phyloP scores from a whole-genome alignment of 306 rosid species.

The Chamaecrista fasciculata region DNA sequence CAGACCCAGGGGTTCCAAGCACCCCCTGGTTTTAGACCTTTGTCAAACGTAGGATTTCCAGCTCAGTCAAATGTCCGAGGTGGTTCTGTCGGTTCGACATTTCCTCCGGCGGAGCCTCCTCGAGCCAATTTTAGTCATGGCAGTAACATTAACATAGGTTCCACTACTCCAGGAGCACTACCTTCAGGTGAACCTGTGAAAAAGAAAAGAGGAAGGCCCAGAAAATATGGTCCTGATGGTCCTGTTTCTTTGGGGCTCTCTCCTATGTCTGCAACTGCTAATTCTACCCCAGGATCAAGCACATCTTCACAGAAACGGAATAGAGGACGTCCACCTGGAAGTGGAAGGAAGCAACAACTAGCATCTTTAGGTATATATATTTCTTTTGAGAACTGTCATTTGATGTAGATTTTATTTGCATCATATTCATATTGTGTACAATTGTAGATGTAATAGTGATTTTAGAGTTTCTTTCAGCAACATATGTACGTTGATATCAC shows the following conservation, averaged over 20 bases:
- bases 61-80: conserved; percentile 58
- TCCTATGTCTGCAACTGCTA: conserved; percentile 63
- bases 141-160: conserved; percentile 34
- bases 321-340: conserved; percentile 89
- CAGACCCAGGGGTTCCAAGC: conserved; percentile 58
- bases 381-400: conserved; percentile 4
- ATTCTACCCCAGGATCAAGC: conserved; percentile 51
- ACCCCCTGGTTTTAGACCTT: conserved; percentile 70
- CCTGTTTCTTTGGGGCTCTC: conserved; percentile 70
- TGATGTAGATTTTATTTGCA: conserved; percentile 19
- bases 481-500: conserved; percentile 1
- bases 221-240: conserved; percentile 91
- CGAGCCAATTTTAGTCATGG: conserved; percentile 60
- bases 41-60: conserved; percentile 54
- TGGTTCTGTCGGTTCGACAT: conserved; percentile 54
- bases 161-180: conserved; percentile 50
- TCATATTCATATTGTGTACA: background rate
- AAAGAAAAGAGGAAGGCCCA: conserved; percentile 93
- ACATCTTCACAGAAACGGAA: conserved; percentile 45
- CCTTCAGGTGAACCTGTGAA: conserved; percentile 72
- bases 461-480: background rate
- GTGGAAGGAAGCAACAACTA: conserved; percentile 87
- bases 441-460: background rate
- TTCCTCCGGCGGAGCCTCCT: conserved; percentile 56
- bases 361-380: conserved; percentile 80